phyloP scores from a whole-genome alignment of 768 basidiomycete species.

The Russula vinacea region DNA sequence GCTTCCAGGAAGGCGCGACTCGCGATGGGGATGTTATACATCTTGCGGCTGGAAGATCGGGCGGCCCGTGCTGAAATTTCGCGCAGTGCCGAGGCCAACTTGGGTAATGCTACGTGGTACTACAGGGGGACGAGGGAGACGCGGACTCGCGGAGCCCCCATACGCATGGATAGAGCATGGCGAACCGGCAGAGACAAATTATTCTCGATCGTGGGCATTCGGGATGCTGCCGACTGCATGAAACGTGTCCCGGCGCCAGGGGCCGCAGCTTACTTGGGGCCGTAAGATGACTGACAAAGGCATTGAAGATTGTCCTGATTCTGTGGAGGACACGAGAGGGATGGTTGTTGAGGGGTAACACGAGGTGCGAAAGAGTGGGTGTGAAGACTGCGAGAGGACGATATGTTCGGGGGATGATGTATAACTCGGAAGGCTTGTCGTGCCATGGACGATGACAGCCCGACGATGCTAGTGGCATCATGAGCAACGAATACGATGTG shows the following conservation, averaged over 20 bases:
- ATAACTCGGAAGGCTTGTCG: constrained; percentile 29
- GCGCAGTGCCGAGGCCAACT: constrained; percentile 71
- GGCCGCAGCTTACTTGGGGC: constrained; percentile 47
- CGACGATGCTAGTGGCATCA: constrained; percentile 37
- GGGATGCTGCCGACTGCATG: constrained; percentile 32
- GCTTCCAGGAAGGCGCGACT: constrained; percentile 71
- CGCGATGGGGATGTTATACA: constrained; percentile 63
- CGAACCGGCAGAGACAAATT: constrained; percentile 56
- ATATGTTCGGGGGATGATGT: constrained; percentile 33
- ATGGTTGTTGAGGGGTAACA: constrained; percentile 34
- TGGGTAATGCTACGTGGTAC: constrained; percentile 54
- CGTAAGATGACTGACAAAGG: constrained; percentile 55
- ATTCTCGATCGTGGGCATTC: constrained; percentile 45
- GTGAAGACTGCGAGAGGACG: constrained; percentile 44
- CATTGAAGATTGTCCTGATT: constrained; percentile 54
- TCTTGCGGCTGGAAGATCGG: constrained; percentile 75
- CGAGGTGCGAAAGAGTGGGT: constrained; percentile 42
- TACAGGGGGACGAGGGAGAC: constrained; percentile 55
- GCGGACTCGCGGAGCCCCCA: constrained; percentile 46
- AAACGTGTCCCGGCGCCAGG: constrained; percentile 37
- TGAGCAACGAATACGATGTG: constrained; percentile 3
- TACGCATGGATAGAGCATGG: constrained; percentile 48
- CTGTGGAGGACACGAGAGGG: constrained; percentile 48
- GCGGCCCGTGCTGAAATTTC: constrained; percentile 70
- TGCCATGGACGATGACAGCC: constrained; percentile 32